Percentiles rank a stretch among this genome's conserved stretches.
Conservation (phyloP, 1,284 basidiomycete species). For the Fomes fomentarius region DNA sequence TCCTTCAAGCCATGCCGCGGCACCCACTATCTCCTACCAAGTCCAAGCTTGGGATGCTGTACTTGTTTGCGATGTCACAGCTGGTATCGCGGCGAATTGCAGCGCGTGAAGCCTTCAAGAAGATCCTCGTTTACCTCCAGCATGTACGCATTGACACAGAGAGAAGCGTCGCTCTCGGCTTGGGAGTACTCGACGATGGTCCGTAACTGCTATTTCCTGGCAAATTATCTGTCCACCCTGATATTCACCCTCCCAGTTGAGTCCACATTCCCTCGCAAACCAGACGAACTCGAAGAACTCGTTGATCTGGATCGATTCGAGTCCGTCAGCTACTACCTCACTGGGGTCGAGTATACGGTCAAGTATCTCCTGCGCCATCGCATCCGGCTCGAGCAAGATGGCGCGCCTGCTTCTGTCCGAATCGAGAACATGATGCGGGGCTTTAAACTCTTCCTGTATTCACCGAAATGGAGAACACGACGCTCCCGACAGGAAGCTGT, state of each 20-base stretch:
- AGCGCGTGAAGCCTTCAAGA: slow-evolving; percentile 12
- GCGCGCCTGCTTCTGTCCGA: neutral
- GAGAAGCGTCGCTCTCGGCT: neutral
- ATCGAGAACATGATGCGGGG: neutral
- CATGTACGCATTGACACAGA: slow-evolving; percentile 8
- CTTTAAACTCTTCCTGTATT: slow-evolving; percentile 6
- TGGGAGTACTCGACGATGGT: slow-evolving; percentile 11
- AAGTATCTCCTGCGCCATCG: slow-evolving; percentile 16
- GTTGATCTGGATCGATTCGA: slow-evolving; percentile 14
- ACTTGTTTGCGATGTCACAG: slow-evolving; percentile 15
- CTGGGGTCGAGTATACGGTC: slow-evolving; percentile 8
- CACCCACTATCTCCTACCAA: neutral
- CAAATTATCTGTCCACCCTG: neutral
- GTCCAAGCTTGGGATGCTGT: slow-evolving; percentile 15
- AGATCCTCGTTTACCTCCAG: slow-evolving; percentile 10
- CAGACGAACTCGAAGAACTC: slow-evolving; percentile 7
- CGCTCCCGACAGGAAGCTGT: slow-evolving; percentile 7
- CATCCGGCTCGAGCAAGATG: neutral
- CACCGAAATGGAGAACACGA: slow-evolving; percentile 1
- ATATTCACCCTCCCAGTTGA: slow-evolving; percentile 14
- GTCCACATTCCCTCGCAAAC: slow-evolving; percentile 4
- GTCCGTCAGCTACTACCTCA: slow-evolving; percentile 16
- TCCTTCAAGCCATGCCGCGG: slow-evolving; percentile 10
- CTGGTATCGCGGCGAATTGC: slow-evolving; percentile 10
- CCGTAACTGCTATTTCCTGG: neutral